These are phyloP conservation scores for Imleria badia DNA, from an alignment of 768 basidiomycete genomes.

Conservation along the genomic window DNA sequence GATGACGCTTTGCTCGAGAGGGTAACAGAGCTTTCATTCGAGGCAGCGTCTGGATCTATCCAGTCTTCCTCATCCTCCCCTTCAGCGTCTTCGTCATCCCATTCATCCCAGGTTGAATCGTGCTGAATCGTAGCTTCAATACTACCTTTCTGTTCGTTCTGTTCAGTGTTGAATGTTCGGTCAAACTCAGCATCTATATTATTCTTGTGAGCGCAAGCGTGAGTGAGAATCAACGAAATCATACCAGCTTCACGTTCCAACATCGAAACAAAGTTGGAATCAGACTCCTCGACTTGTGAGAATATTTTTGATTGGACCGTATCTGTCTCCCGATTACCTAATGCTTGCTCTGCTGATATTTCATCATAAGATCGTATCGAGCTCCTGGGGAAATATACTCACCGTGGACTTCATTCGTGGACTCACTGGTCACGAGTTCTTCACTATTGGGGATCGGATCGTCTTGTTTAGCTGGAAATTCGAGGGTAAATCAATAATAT, in stretches of 20 bases:
- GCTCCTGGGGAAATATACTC: background rate
- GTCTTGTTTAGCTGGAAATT: slow-evolving; percentile 9
- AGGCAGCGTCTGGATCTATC: slow-evolving; percentile 47
- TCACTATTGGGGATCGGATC: background rate
- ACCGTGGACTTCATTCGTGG: slow-evolving; percentile 10
- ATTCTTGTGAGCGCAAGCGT: slow-evolving; percentile 4
- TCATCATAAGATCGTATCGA: slow-evolving; percentile 1
- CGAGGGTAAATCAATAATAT: background rate
- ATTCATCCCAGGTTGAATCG: slow-evolving; percentile 30
- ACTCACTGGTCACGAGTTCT: background rate
- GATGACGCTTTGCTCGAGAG: slow-evolving; percentile 54
- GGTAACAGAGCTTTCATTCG: slow-evolving; percentile 54
- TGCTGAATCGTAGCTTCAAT: slow-evolving; percentile 16
- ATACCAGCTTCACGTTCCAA: slow-evolving; percentile 34
- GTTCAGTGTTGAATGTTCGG: slow-evolving; percentile 17
- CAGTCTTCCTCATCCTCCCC: slow-evolving; percentile 45
- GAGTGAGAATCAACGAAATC: background rate
- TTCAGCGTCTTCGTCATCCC: slow-evolving; percentile 41
- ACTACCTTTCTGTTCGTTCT: slow-evolving; percentile 17
- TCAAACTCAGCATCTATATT: slow-evolving; percentile 28
- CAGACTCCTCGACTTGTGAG: slow-evolving; percentile 28
- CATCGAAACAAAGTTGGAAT: slow-evolving; percentile 26
- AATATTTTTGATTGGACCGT: background rate
- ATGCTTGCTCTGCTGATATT: background rate
- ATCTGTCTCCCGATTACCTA: slow-evolving; percentile 16